These are phyloP conservation scores for Aspergillus latus DNA, from an alignment of 2,329 filamentous ascomycete genomes.

Conservation along the genomic window DNA sequence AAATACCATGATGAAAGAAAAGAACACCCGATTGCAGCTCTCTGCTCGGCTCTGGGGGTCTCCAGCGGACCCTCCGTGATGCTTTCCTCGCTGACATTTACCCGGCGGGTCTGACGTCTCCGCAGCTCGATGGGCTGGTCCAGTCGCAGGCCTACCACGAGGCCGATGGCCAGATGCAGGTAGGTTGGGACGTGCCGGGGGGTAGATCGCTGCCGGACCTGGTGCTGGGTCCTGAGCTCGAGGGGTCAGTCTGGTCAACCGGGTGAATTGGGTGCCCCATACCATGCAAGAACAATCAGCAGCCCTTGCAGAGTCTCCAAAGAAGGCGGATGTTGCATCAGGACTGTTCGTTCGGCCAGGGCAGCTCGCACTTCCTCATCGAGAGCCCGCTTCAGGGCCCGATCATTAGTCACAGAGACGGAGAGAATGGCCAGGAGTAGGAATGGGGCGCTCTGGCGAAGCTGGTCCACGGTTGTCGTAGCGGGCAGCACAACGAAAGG, in stretches of 20 bases:
- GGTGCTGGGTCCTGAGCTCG: conserved; percentile 33
- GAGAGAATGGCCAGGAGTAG: conserved; percentile 37
- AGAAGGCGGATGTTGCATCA: conserved; percentile 29
- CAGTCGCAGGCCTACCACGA: conserved; percentile 37
- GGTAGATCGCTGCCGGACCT: conserved; percentile 23
- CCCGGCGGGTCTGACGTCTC: conserved; percentile 27
- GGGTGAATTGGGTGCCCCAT: not conserved
- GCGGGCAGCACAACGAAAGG: conserved; percentile 38
- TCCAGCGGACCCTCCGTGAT: conserved; percentile 21
- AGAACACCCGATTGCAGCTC: conserved; percentile 47
- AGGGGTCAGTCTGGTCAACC: conserved; percentile 4
- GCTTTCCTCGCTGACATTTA: conserved; percentile 9
- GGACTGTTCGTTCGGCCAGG: conserved; percentile 33
- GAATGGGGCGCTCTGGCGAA: conserved; percentile 35
- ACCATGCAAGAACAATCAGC: conserved; percentile 40
- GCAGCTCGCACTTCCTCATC: conserved; percentile 32
- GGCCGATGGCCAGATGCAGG: conserved; percentile 38
- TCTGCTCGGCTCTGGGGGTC: conserved; percentile 40
- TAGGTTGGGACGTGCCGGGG: conserved; percentile 35
- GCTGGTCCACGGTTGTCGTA: conserved; percentile 22
- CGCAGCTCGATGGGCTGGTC: conserved; percentile 27
- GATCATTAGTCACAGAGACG: conserved; percentile 34
- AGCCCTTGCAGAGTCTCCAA: conserved; percentile 46
- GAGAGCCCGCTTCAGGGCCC: conserved; percentile 35
- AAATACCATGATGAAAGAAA: conserved; percentile 44